These are phyloP conservation scores for Pleoardoris graminearum DNA, from an alignment of 2,329 filamentous ascomycete species.

Conservation along the genomic window DNA sequence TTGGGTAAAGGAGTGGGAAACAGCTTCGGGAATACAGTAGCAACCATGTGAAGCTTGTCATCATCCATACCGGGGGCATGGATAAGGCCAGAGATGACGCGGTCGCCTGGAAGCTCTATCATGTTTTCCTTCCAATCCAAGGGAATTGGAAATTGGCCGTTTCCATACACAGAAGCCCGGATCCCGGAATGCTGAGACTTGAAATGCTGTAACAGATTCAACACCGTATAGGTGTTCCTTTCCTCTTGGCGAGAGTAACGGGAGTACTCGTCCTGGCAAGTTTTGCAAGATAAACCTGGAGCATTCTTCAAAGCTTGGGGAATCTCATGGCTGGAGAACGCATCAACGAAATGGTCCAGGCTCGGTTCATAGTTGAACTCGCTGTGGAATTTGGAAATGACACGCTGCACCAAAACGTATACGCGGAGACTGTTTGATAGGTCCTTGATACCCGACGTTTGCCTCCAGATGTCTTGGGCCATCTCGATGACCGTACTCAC, in stretches of 20 bases:
- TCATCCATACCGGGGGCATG: slow-evolving; percentile 61
- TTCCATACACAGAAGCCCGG: slow-evolving; percentile 24
- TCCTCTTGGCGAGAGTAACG: slow-evolving; percentile 40
- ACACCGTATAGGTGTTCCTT: slow-evolving; percentile 49
- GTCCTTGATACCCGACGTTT: slow-evolving; percentile 62
- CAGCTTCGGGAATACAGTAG: slow-evolving; percentile 53
- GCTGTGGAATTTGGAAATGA: slow-evolving; percentile 60
- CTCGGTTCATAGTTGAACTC: slow-evolving; percentile 62
- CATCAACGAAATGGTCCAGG: slow-evolving; percentile 59
- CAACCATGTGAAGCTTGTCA: slow-evolving; percentile 57
- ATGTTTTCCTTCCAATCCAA: slow-evolving; percentile 64
- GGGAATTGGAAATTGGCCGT: slow-evolving; percentile 26
- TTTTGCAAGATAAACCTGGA: slow-evolving; percentile 50
- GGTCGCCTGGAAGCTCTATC: slow-evolving; percentile 61
- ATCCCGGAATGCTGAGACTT: slow-evolving; percentile 58
- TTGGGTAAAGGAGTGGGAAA: slow-evolving; percentile 50
- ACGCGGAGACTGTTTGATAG: slow-evolving; percentile 66
- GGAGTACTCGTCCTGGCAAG: slow-evolving; percentile 39
- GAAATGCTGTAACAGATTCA: slow-evolving; percentile 63
- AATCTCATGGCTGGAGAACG: slow-evolving; percentile 47
- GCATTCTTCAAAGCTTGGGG: slow-evolving; percentile 51
- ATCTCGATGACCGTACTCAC: slow-evolving; percentile 50
- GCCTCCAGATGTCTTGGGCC: slow-evolving; percentile 66
- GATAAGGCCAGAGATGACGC: slow-evolving; percentile 54
- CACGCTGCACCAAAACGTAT: slow-evolving; percentile 65